Conservation (phyloP, 2,329 filamentous ascomycete species). For the Cadophora sp. region DNA sequence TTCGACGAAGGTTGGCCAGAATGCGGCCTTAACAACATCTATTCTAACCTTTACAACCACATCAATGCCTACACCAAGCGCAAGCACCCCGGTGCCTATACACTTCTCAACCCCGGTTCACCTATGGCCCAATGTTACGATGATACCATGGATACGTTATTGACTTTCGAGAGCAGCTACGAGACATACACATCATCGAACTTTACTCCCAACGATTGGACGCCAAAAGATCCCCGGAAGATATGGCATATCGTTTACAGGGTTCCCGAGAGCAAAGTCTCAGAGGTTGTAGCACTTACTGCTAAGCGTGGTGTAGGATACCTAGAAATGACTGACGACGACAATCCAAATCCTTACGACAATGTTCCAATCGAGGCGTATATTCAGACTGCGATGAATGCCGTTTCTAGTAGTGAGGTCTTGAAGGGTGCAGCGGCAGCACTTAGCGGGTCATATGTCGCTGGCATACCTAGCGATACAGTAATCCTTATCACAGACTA, state of each 20-base stretch:
- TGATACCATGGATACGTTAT: constrained; percentile 43
- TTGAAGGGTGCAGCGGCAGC: neutral
- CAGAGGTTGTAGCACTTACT: constrained; percentile 18
- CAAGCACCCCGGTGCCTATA: constrained; percentile 37
- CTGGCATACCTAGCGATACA: neutral
- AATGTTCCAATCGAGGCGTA: constrained; percentile 26
- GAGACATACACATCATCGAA: constrained; percentile 34
- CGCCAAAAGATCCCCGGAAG: constrained; percentile 41
- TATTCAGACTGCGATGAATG: constrained; percentile 23
- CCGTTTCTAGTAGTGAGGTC: constrained; percentile 9
- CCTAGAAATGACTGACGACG: constrained; percentile 15
- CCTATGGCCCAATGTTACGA: constrained; percentile 42
- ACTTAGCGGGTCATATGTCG: neutral
- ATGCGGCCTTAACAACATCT: constrained; percentile 41
- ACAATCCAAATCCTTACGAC: constrained; percentile 25
- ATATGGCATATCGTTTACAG: constrained; percentile 46
- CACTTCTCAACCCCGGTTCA: constrained; percentile 37
- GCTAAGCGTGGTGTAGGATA: neutral
- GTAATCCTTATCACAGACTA: neutral
- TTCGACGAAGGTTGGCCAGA: constrained; percentile 44
- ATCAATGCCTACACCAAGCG: constrained; percentile 40
- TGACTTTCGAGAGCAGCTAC: constrained; percentile 44
- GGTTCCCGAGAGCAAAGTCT: constrained; percentile 33
- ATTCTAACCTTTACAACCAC: constrained; percentile 40
- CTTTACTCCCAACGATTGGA: constrained; percentile 41